Evolutionary conservation across 805 yeast genomes (phyloP).

Genomic region (Candida chauliodis): DNA sequence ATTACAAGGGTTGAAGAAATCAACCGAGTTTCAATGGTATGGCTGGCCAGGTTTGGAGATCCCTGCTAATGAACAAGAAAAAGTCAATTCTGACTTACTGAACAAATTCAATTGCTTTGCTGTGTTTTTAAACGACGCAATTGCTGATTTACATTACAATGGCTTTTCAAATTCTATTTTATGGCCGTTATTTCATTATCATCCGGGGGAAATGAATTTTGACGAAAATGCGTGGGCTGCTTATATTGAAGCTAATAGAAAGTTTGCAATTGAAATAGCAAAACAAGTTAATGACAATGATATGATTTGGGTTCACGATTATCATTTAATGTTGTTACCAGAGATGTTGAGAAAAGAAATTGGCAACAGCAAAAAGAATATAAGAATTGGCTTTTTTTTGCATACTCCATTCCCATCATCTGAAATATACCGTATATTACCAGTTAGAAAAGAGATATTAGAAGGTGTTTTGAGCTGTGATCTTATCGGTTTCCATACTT

Average conservation of each 20-base stretch:
- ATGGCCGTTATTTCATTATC: conserved; percentile 98
- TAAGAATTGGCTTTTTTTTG: conserved; percentile 85
- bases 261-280: conserved; percentile 74
- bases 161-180: conserved; percentile 92
- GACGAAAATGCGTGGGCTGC: conserved; percentile 99
- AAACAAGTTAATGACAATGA: conserved; percentile 74
- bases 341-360: conserved; percentile 73
- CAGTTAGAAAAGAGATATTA: conserved; percentile 89
- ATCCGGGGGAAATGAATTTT: conserved; percentile 98
- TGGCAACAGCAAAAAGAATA: conserved; percentile 45
- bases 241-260: conserved; percentile 84
- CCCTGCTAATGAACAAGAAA: conserved; percentile 67
- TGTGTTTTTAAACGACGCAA: conserved; percentile 77
- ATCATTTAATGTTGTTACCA: conserved; percentile 93
- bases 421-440: conserved; percentile 92
- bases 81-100: conserved; percentile 66
- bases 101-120: conserved; percentile 87
- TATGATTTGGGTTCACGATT: conserved; percentile 96
- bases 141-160: conserved; percentile 94
- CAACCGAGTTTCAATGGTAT: conserved; percentile 88
- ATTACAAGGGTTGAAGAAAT: conserved; percentile 80
- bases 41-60: conserved; percentile 95
- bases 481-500: conserved; percentile 97
- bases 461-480: conserved; percentile 92
- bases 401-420: conserved; percentile 98